Evolutionary conservation across 345 rosid genomes (phyloP).

Genomic region (Barbarea vulgaris): DNA sequence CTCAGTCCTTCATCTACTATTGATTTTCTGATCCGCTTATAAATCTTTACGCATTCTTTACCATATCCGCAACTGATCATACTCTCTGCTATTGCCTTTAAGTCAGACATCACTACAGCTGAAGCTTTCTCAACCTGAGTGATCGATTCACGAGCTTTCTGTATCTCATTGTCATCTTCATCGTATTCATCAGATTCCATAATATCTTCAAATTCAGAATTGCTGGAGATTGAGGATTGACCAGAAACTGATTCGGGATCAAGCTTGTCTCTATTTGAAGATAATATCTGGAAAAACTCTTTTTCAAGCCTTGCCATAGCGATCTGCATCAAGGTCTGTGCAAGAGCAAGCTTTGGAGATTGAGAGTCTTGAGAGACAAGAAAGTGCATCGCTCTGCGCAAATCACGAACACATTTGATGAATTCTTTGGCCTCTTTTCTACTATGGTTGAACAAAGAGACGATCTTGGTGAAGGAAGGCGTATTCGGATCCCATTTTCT

Average conservation of each 20-base stretch:
- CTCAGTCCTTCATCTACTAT: slow-evolving; percentile 66
- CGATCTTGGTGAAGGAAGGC: slow-evolving; percentile 42
- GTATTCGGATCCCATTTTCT: slow-evolving; percentile 60
- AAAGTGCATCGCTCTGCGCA: slow-evolving; percentile 62
- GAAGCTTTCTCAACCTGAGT: slow-evolving; percentile 47
- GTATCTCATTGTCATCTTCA: slow-evolving; percentile 39
- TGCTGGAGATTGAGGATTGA: slow-evolving; percentile 51
- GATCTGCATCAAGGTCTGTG: slow-evolving; percentile 63
- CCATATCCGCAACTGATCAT: slow-evolving; percentile 80
- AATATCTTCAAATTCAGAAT: slow-evolving; percentile 38
- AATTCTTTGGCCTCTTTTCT: slow-evolving; percentile 57
- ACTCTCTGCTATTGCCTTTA: slow-evolving; percentile 70
- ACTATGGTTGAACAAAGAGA: slow-evolving; percentile 48
- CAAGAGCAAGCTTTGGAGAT: slow-evolving; percentile 55
- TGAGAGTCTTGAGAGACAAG: slow-evolving; percentile 47
- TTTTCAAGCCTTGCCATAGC: slow-evolving; percentile 71
- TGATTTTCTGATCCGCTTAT: slow-evolving; percentile 60
- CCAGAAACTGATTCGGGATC: slow-evolving; percentile 61
- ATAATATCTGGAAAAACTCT: slow-evolving; percentile 55
- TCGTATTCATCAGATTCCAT: slow-evolving; percentile 32
- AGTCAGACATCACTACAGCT: slow-evolving; percentile 53
- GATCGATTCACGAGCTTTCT: slow-evolving; percentile 43
- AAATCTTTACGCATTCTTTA: slow-evolving; percentile 66
- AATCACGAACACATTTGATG: slow-evolving; percentile 45
- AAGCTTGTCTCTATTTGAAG: slow-evolving; percentile 47